These are phyloP conservation scores for Apiospora malaysiana DNA, from an alignment of 2,329 filamentous ascomycete species.

Conservation along the genomic window DNA sequence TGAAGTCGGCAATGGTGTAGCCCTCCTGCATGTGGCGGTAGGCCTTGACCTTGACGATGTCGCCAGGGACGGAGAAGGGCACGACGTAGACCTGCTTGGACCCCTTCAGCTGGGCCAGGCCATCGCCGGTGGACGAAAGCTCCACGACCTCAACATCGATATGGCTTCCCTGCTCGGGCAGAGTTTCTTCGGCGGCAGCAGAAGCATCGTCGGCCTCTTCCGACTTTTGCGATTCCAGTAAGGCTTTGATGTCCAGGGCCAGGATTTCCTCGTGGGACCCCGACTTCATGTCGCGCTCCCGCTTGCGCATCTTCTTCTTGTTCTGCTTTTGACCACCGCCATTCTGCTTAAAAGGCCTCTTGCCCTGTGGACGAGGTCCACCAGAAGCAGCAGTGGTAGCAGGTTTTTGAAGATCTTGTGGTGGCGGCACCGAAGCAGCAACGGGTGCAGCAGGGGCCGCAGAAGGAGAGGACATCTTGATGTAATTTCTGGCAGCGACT, in stretches of 20 bases:
- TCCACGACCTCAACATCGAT: conserved; percentile 82
- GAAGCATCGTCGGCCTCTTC: conserved; percentile 36
- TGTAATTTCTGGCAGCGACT: neutral
- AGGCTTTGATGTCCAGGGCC: conserved; percentile 64
- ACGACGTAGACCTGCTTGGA: conserved; percentile 80
- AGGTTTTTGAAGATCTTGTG: neutral
- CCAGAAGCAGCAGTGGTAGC: neutral
- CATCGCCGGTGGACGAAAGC: conserved; percentile 91
- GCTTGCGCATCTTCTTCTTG: conserved; percentile 56
- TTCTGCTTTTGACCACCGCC: conserved; percentile 18
- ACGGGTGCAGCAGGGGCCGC: neutral
- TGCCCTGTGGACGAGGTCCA: neutral
- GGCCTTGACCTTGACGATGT: conserved; percentile 79
- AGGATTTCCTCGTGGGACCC: conserved; percentile 73
- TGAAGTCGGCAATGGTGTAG: conserved; percentile 81
- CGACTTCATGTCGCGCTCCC: conserved; percentile 64
- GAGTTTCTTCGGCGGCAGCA: conserved; percentile 33
- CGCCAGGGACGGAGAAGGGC: conserved; percentile 87
- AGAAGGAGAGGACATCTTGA: neutral
- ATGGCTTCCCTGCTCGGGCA: conserved; percentile 74
- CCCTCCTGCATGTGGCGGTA: conserved; percentile 71
- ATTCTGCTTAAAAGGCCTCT: conserved; percentile 13
- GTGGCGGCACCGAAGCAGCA: neutral
- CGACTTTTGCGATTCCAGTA: conserved; percentile 49
- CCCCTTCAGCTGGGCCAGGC: conserved; percentile 74